These are phyloP conservation scores for Litchi chinensis DNA, from an alignment of 345 rosid genomes.

Conservation along the genomic window DNA sequence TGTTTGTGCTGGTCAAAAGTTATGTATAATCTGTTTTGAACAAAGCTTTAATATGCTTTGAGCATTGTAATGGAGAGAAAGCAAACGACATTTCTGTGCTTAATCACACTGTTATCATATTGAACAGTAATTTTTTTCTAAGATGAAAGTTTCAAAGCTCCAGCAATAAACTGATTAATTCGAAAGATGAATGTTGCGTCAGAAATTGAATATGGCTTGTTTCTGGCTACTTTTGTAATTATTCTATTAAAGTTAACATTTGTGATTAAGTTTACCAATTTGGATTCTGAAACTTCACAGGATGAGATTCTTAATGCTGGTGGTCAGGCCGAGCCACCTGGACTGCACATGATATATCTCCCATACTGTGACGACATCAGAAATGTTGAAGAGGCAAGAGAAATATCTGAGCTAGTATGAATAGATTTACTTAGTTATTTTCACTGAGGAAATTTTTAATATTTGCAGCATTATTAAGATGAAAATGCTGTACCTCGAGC, in stretches of 20 bases:
- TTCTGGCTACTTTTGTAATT: neutral
- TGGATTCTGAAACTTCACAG: slow-evolving; percentile 43
- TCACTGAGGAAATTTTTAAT: slow-evolving; percentile 25
- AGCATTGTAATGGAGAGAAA: neutral
- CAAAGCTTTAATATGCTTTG: neutral
- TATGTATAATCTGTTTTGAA: neutral
- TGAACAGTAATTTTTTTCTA: neutral
- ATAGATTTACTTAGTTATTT: slow-evolving; percentile 15
- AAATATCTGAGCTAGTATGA: slow-evolving; percentile 20
- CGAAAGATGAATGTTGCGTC: neutral
- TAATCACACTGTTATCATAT: neutral
- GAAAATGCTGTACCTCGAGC: slow-evolving; percentile 58
- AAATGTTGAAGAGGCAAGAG: slow-evolving; percentile 75
- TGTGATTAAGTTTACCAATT: neutral
- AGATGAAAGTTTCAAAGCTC: neutral
- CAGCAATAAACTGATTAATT: neutral
- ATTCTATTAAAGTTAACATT: slow-evolving; percentile 3
- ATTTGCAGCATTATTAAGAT: slow-evolving; percentile 55
- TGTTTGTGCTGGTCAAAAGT: neutral
- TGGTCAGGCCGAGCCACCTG: slow-evolving; percentile 93
- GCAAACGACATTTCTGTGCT: neutral
- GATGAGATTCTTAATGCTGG: slow-evolving; percentile 71
- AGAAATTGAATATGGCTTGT: neutral
- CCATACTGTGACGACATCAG: slow-evolving; percentile 92
- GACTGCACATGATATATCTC: slow-evolving; percentile 94